phyloP scores from a whole-genome alignment of 768 basidiomycete species.

The Exidia glandulosa region DNA sequence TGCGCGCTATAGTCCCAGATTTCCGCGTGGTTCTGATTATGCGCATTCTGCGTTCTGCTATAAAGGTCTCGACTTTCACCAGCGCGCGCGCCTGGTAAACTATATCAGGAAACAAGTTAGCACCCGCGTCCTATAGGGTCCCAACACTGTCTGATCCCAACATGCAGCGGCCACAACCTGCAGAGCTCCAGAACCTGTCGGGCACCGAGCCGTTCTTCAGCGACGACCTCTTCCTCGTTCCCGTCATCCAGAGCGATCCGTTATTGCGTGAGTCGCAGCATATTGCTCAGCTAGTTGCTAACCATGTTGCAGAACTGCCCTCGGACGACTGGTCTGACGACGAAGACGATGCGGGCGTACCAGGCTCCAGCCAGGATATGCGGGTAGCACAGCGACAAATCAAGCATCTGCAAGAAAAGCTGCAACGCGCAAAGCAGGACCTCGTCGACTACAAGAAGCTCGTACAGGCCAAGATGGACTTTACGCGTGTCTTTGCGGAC shows the following conservation, averaged over 20 bases:
- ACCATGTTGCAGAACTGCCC: constrained; percentile 39
- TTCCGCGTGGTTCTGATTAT: too few species aligned
- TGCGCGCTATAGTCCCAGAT: too few species aligned
- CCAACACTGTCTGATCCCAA: background rate
- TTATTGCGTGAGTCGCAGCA: constrained; percentile 58
- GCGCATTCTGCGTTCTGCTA: too few species aligned
- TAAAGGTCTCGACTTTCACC: constrained; percentile 75
- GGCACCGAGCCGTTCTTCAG: constrained; percentile 53
- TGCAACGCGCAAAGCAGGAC: constrained; percentile 47
- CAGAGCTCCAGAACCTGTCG: constrained; percentile 34
- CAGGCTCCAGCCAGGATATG: constrained; percentile 20
- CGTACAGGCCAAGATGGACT: constrained; percentile 42
- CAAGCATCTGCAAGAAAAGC: constrained; percentile 46
- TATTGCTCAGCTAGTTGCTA: background rate
- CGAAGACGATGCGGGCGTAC: constrained; percentile 42
- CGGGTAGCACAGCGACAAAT: constrained; percentile 34
- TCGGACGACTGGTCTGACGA: constrained; percentile 63
- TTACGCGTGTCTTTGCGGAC: constrained; percentile 25
- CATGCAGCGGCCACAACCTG: constrained; percentile 41
- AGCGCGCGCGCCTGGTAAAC: constrained; percentile 74
- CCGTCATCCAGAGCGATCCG: constrained; percentile 77
- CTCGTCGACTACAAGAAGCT: constrained; percentile 51
- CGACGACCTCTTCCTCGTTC: constrained; percentile 73
- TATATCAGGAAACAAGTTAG: constrained; percentile 69
- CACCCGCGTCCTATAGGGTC: background rate